Evolutionary conservation across 2,329 filamentous ascomycete genomes (phyloP), one percentile per base, ranked within the genome.

Genomic region (Beauveria scarabaeidicola): DNA sequence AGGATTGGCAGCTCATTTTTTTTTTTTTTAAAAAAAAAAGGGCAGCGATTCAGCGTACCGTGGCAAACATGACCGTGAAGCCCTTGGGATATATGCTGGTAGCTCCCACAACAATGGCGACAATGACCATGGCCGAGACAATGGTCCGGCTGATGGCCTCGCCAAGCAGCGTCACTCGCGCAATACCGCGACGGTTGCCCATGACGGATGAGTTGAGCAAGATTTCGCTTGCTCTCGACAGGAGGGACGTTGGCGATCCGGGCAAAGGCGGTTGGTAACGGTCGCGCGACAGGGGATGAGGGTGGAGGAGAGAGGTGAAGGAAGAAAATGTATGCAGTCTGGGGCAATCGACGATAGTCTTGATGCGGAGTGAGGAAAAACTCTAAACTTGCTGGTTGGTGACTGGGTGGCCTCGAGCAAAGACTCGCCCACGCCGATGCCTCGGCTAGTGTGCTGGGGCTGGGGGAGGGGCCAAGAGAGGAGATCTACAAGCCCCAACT

Each of bases 71-170:
- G 48, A 59, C 57, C 17, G 48, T 38, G 50, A 59, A 59, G 1
- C 57, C 57, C 50, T 59, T 59, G 57, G 57, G 57, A 15, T 46
- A 59, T 48, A 59, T 21, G 50, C 57, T 59, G 41, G 57, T 59
- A 19, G 57, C 57, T 32, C 38, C 57, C 21, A 59, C 57, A 8
- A 59, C 41, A 29, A 59, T 59, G 48, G 57, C n/a, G 10, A 40
- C 48, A 27, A 59, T 43, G n/a, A 59, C 57, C 57, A 59, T 59
- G 48, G 57, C 19, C 8, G 43, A n/a, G 29, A 59, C 57, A 17
- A 59, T 48, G 32, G 27, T n/a, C 17, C 57, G 57, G 48, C 57
- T 59, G 19, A 46, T 3, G 21, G 27, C 47, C 57, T 59, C 57
- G 27, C 48, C 57, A 6, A 59, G 13, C 17, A 59, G 48, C 40